Evolutionary conservation across 2,329 filamentous ascomycete species (phyloP).

Genomic region (Sphaceloma murrayae): DNA sequence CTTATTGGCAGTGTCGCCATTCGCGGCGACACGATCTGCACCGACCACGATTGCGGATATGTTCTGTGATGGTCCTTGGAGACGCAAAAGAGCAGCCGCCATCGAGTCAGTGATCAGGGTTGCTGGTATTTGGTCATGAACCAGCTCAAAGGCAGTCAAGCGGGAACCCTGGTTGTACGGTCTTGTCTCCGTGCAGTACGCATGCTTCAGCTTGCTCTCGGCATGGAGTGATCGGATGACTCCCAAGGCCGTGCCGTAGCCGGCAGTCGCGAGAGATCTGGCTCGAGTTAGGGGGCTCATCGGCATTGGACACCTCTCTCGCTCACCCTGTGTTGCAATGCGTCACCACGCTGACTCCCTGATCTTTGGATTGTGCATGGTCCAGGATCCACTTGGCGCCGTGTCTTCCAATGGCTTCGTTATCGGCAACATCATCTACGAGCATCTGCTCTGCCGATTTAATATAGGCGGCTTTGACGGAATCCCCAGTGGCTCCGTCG

Average conservation of each 20-base stretch:
- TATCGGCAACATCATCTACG: constrained; percentile 75
- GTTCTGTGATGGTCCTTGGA: constrained; percentile 49
- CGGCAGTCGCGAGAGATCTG: constrained; percentile 85
- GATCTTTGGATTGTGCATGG: constrained; percentile 44
- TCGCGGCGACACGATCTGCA: constrained; percentile 87
- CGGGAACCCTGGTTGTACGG: constrained; percentile 97
- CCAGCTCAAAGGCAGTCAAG: constrained; percentile 91
- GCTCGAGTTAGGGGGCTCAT: neutral
- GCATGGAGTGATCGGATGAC: constrained; percentile 77
- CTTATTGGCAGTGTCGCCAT: constrained; percentile 97
- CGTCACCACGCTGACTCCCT: constrained; percentile 71
- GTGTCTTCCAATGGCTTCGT: constrained; percentile 71
- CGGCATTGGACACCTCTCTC: constrained; percentile 13
- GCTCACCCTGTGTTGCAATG: constrained; percentile 90
- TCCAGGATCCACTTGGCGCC: constrained; percentile 74
- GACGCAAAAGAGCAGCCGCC: constrained; percentile 74
- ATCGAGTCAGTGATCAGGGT: constrained; percentile 95
- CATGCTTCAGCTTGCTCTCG: constrained; percentile 59
- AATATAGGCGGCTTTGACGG: constrained; percentile 62
- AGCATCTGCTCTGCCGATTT: constrained; percentile 77
- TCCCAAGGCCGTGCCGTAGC: constrained; percentile 91
- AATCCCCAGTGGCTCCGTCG: constrained; percentile 37
- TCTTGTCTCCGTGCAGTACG: constrained; percentile 92
- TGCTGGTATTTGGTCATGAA: constrained; percentile 82
- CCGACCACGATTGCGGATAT: constrained; percentile 87